These are phyloP conservation scores for Arachis stenosperma DNA, from an alignment of 306 rosid genomes.

Conservation along the genomic window DNA sequence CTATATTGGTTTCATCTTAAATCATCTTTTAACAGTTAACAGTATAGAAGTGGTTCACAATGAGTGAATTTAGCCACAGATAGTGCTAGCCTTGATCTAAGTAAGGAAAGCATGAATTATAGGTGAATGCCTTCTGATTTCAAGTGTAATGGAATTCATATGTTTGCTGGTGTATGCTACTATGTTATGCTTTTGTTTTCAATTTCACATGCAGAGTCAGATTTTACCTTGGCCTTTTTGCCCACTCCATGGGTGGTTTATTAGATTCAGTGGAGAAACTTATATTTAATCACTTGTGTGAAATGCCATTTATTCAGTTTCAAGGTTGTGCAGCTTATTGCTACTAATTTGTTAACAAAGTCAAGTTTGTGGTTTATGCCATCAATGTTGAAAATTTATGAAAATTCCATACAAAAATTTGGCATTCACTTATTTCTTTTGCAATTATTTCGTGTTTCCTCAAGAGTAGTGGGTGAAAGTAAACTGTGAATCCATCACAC, in stretches of 20 bases:
- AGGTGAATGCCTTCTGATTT: slow-evolving; percentile 7
- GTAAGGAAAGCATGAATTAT: background rate
- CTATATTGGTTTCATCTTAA: background rate
- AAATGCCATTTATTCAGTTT: slow-evolving; percentile 10
- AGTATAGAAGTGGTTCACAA: too few species aligned
- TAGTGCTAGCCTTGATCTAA: background rate
- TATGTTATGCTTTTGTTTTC: background rate
- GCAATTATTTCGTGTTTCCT: background rate
- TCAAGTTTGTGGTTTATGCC: background rate
- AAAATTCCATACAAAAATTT: background rate
- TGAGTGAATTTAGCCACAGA: background rate
- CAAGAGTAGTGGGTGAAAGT: slow-evolving; percentile 18
- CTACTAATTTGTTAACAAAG: slow-evolving; percentile 1
- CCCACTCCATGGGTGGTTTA: background rate
- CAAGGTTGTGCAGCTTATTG: background rate
- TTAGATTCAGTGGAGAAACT: background rate
- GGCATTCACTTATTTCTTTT: background rate
- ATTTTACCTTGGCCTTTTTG: background rate
- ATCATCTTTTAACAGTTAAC: background rate
- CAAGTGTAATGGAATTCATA: background rate
- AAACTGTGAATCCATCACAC: background rate
- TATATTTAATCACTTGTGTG: slow-evolving; percentile 16
- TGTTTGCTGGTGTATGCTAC: background rate
- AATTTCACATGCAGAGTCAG: background rate
- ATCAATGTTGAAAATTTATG: background rate